Evolutionary conservation across 2,329 filamentous ascomycete genomes (phyloP), one percentile per base, ranked within the genome.

Genomic region (Phialocephala subalpina): DNA sequence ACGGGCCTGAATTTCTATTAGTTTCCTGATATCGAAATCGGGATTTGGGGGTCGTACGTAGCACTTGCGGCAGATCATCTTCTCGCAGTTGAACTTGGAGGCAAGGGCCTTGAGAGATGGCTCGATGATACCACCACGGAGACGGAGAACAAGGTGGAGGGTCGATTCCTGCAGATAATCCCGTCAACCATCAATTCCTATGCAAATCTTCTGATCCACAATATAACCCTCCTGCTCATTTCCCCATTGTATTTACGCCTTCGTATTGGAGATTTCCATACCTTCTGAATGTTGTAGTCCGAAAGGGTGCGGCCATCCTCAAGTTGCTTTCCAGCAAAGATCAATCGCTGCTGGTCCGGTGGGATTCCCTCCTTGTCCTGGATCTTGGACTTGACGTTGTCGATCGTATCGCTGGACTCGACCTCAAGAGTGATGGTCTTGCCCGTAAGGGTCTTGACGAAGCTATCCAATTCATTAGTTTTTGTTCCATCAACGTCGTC

Each of bases 51-150:
- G 52, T 59, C 92, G 78, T 90, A 96, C 93, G 86, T 98, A 98
- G 92, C 96, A 99, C 92, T 99, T 98, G 89, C 96, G 95, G 93
- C 96, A 98, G 86, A 98, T 97, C 92, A 95, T 95, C 92, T 97
- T 97, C 77, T 98, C 96, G 92, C 95, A 98, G 92, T 99, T 98
- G 90, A 97, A 98, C 90, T 97, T 97, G 87, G 91, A 94, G 81
- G 95, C 95, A 73, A 98, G 91, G 76, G 93, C 95, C 91, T 98
- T 98, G 79, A 98, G 91, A 79, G 94, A 97, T 78, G 96, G 96
- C 90, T 98, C 95, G 80, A 97, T 97, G 87, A 98, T 95, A 88
- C 95, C 95, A 88, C 95, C 95, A 88, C 95, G 94, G 78, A 98
- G 94, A 87, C 95, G 94, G 84, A 98, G 94, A 81, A 98, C 95